Conservation (phyloP, 2,329 filamentous ascomycete genomes). For the Dactylellina drechsleri region DNA sequence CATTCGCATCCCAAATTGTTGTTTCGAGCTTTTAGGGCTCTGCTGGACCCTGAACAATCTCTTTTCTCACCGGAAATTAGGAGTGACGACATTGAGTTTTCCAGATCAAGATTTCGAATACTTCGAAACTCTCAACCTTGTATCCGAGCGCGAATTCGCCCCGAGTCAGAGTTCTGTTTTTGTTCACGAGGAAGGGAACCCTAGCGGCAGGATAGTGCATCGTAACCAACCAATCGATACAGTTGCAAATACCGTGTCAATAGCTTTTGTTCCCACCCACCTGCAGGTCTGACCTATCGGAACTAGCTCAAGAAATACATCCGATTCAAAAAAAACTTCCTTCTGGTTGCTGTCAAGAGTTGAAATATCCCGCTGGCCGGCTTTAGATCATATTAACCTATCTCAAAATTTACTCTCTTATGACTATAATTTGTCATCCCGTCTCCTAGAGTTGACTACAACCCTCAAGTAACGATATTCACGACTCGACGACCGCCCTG, state of each 20-base stretch:
- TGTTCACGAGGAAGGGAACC: conserved; percentile 20
- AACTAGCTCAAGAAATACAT: conserved; percentile 26
- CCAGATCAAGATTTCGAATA: conserved; percentile 14
- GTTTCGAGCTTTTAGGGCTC: conserved; percentile 5
- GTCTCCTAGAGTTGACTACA: conserved; percentile 2
- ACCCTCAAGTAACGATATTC: neutral
- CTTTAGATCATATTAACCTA: conserved; percentile 7
- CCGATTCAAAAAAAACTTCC: conserved; percentile 8
- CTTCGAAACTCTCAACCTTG: conserved; percentile 31
- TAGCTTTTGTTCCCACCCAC: conserved; percentile 16
- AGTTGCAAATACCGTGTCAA: conserved; percentile 39
- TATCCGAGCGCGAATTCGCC: conserved; percentile 32
- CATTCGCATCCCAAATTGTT: conserved; percentile 19
- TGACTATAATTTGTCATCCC: conserved; percentile 35
- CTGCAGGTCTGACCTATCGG: conserved; percentile 48
- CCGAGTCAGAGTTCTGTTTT: conserved; percentile 3
- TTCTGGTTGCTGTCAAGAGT: conserved; percentile 24
- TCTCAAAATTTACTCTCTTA: neutral
- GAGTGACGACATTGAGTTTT: conserved; percentile 37
- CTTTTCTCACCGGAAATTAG: conserved; percentile 38
- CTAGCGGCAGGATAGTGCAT: conserved; percentile 23
- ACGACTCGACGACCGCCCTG: neutral
- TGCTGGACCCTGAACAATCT: conserved; percentile 42
- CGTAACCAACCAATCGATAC: conserved; percentile 39
- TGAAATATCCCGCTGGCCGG: conserved; percentile 24